These are phyloP conservation scores for Handroanthus guayacan DNA, from an alignment of 257 asterid species.

Conservation along the genomic window DNA sequence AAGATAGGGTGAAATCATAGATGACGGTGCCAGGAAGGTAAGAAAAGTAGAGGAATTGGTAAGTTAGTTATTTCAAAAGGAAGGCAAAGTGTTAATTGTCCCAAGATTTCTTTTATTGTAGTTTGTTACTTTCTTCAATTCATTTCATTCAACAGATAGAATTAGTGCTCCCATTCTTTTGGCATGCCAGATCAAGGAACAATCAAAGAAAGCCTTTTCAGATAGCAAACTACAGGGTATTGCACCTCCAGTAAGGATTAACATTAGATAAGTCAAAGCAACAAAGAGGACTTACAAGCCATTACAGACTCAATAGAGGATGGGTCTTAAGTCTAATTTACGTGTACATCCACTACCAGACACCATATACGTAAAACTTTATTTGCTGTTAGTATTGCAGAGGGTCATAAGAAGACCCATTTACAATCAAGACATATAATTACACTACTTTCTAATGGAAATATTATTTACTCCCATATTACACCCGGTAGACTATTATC, in stretches of 20 bases:
- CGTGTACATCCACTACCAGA: background rate
- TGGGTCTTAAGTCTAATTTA: background rate
- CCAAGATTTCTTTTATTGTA: no score
- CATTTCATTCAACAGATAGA: background rate
- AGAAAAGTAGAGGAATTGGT: no score
- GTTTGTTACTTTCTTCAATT: background rate
- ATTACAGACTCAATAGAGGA: background rate
- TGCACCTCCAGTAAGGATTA: conserved; percentile 10
- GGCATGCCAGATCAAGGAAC: background rate
- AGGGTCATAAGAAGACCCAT: background rate
- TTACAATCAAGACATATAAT: background rate
- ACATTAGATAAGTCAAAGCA: background rate
- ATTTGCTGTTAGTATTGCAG: background rate
- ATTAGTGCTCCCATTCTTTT: background rate
- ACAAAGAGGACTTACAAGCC: background rate
- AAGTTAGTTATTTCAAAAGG: no score
- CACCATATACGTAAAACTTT: background rate
- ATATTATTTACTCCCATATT: background rate
- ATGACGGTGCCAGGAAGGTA: no score
- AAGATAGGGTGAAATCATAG: no score
- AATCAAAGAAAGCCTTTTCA: background rate
- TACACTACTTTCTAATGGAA: conserved; percentile 5
- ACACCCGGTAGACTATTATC: conserved; percentile 14
- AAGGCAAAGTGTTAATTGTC: no score
- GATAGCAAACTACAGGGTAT: conserved; percentile 7